A percentile compares a stretch with the other conserved stretches of the same genome.
These are phyloP conservation scores for Nosema bombycis DNA, from an alignment of 371 early-diverging fungal genomes.

Conservation along the genomic window DNA sequence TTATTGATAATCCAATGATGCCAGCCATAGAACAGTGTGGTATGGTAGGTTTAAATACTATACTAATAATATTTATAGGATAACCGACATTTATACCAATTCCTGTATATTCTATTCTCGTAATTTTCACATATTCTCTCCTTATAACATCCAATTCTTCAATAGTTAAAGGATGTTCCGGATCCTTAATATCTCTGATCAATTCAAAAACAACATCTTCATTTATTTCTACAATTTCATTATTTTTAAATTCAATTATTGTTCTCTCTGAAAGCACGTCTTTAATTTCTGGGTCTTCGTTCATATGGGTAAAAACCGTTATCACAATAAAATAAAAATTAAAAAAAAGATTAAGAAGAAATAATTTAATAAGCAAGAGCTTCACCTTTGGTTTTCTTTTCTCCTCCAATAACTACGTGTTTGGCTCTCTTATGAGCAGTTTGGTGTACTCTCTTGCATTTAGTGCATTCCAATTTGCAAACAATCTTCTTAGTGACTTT, in stretches of 20 bases:
- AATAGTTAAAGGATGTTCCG: conserved; percentile 73
- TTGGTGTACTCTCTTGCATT: conserved; percentile 89
- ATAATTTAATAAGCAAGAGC: conserved; percentile 64
- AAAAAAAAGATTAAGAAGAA: conserved; percentile 14
- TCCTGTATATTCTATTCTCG: conserved; percentile 63
- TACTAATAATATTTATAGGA: conserved; percentile 37
- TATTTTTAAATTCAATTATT: conserved; percentile 19
- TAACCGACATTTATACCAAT: conserved; percentile 48
- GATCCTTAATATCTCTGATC: conserved; percentile 90
- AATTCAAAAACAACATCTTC: conserved; percentile 69
- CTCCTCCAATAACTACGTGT: conserved; percentile 97
- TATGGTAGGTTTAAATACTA: conserved; percentile 82
- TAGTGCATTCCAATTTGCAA: conserved; percentile 89
- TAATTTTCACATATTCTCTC: conserved; percentile 45
- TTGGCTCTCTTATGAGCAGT: conserved; percentile 91
- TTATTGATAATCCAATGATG: conserved; percentile 89
- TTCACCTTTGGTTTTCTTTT: conserved; percentile 75
- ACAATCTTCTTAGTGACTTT: conserved; percentile 90
- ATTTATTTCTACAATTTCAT: conserved; percentile 13
- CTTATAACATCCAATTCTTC: conserved; percentile 67
- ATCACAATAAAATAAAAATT: too few species aligned
- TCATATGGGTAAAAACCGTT: conserved; percentile 5
- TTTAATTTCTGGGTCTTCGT: conserved; percentile 22
- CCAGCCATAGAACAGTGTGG: conserved; percentile 99
- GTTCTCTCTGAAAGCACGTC: conserved; percentile 6